phyloP scores from a whole-genome alignment of 352 stramenopile genomes.

The Pythium volutum region DNA sequence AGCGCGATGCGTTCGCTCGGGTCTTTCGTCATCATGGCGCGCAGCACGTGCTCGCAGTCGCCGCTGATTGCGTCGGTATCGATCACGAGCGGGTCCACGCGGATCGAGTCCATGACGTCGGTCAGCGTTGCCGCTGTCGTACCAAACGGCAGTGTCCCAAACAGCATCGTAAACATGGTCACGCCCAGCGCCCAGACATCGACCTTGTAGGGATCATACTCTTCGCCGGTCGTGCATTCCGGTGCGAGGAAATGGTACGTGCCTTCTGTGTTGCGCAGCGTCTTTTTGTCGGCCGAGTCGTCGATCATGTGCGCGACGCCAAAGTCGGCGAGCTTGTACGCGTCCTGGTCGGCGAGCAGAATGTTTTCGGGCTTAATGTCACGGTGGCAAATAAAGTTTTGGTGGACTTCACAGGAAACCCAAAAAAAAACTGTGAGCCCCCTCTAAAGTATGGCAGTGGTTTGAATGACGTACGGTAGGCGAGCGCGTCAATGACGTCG shows the following conservation, averaged over 20 bases:
- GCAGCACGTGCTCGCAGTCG: slow-evolving; percentile 44
- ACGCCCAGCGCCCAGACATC: slow-evolving; percentile 85
- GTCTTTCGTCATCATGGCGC: slow-evolving; percentile 57
- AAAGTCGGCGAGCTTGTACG: slow-evolving; percentile 84
- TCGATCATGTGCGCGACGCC: slow-evolving; percentile 59
- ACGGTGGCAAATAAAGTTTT: slow-evolving; percentile 81
- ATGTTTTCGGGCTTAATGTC: slow-evolving; percentile 90
- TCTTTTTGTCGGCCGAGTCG: slow-evolving; percentile 55
- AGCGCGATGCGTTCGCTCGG: slow-evolving; percentile 49
- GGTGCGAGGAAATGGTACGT: slow-evolving; percentile 87
- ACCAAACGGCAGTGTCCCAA: slow-evolving; percentile 71
- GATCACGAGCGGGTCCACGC: slow-evolving; percentile 48
- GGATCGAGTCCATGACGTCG: slow-evolving; percentile 72
- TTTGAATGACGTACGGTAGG: slow-evolving; percentile 51
- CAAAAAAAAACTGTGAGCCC: background rate
- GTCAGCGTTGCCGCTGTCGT: slow-evolving; percentile 45
- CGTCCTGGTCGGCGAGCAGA: slow-evolving; percentile 48
- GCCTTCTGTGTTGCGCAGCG: slow-evolving; percentile 74
- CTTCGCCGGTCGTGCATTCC: slow-evolving; percentile 73
- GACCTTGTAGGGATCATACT: slow-evolving; percentile 72
- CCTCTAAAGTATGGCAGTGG: background rate
- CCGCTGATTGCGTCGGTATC: slow-evolving; percentile 30
- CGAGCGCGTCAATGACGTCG: slow-evolving; percentile 72
- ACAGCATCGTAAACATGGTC: slow-evolving; percentile 70
- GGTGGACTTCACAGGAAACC: slow-evolving; percentile 44